These are phyloP conservation scores for Blastocladiella britannica DNA, from an alignment of 192 early-diverging fungal species.

Conservation along the genomic window DNA sequence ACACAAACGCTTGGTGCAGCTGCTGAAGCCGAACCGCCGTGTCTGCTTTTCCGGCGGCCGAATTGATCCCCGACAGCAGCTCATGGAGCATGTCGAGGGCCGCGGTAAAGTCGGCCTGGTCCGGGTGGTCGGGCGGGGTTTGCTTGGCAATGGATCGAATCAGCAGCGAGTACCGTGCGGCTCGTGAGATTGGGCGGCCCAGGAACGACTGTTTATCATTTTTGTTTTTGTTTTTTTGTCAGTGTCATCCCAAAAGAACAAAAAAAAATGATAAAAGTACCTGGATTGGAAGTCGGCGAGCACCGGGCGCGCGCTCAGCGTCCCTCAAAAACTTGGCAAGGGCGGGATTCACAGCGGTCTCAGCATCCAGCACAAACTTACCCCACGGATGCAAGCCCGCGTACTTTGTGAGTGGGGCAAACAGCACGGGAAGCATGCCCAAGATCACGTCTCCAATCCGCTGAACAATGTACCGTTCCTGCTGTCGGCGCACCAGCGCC, in stretches of 20 bases:
- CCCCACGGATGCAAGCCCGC: slow-evolving; percentile 66
- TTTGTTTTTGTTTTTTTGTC: slow-evolving; percentile 49
- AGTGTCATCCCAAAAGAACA: not conserved
- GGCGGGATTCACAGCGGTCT: slow-evolving; percentile 37
- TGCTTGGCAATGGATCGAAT: slow-evolving; percentile 60
- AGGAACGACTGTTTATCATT: slow-evolving; percentile 71
- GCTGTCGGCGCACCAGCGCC: slow-evolving; percentile 41
- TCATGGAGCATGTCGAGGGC: slow-evolving; percentile 49
- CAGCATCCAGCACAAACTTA: slow-evolving; percentile 61
- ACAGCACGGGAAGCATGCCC: slow-evolving; percentile 31
- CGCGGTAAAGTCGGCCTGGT: slow-evolving; percentile 46
- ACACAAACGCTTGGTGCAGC: slow-evolving; percentile 44
- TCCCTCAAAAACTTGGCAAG: slow-evolving; percentile 62
- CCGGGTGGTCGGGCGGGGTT: slow-evolving; percentile 61
- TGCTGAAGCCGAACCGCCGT: slow-evolving; percentile 61
- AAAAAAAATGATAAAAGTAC: not conserved
- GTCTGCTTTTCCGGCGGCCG: slow-evolving; percentile 70
- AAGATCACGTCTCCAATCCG: slow-evolving; percentile 72
- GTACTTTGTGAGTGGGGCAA: slow-evolving; percentile 67
- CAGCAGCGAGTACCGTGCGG: slow-evolving; percentile 69
- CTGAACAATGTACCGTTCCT: slow-evolving; percentile 44
- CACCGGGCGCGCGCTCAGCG: slow-evolving; percentile 3
- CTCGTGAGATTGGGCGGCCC: slow-evolving; percentile 63
- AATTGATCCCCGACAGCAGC: slow-evolving; percentile 58
- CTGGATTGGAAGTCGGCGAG: slow-evolving; percentile 6